Evolutionary conservation across 345 rosid genomes (phyloP).

Genomic region (Euphorbia peplus): DNA sequence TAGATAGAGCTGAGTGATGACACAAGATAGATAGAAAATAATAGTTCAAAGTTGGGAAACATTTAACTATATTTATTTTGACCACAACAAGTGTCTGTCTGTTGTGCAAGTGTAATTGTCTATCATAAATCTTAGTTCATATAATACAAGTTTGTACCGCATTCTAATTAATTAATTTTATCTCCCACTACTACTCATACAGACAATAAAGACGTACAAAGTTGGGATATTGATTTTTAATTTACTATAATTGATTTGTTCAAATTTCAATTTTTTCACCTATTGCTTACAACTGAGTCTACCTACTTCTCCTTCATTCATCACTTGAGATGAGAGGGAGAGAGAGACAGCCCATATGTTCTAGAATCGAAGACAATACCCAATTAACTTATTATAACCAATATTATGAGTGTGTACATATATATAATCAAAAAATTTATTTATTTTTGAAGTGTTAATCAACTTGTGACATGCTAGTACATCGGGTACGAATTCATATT

Average conservation of each 20-base stretch:
- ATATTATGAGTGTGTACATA: too few species aligned
- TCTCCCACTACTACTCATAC: too few species aligned
- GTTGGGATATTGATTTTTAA: too few species aligned
- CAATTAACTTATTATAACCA: constrained; percentile 13
- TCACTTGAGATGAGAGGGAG: constrained; percentile 7
- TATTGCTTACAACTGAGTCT: not conserved
- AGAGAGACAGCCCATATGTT: constrained; percentile 5
- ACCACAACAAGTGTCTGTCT: not conserved
- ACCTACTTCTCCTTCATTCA: constrained; percentile 7
- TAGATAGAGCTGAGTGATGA: constrained; percentile 4
- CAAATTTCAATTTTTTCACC: not conserved
- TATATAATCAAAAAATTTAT: too few species aligned
- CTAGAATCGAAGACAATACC: constrained; percentile 5
- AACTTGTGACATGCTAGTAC: too few species aligned
- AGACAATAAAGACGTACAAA: too few species aligned
- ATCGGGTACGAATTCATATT: too few species aligned
- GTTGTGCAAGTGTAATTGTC: not conserved
- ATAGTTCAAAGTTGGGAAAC: not conserved
- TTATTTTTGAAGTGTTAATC: too few species aligned
- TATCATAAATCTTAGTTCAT: too few species aligned
- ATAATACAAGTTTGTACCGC: too few species aligned
- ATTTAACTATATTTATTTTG: not conserved
- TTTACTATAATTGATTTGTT: too few species aligned
- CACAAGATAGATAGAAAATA: not conserved
- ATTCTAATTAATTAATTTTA: too few species aligned